A percentile compares a stretch with the other conserved stretches of the same genome.
These are phyloP conservation scores for Claviceps digitariae DNA, from an alignment of 2,329 filamentous ascomycete genomes.

Conservation along the genomic window DNA sequence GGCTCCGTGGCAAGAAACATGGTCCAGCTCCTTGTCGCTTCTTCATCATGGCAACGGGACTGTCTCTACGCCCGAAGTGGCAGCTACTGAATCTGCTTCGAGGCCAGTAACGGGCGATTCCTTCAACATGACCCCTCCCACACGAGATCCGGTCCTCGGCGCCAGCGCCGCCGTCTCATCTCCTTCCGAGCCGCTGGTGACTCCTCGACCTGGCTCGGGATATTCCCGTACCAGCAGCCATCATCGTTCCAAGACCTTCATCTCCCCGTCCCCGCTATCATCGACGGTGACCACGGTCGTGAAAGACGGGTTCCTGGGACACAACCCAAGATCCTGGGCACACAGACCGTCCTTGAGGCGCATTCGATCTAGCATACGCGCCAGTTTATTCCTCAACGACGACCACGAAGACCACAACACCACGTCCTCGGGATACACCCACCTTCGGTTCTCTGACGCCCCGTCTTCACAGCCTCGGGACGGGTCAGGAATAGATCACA, in stretches of 20 bases:
- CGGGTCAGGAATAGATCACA: conserved; percentile 8
- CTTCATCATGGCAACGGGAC: conserved; percentile 23
- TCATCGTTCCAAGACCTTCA: conserved; percentile 31
- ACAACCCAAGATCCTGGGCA: conserved; percentile 25
- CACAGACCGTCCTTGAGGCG: conserved; percentile 32
- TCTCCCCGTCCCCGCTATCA: conserved; percentile 46
- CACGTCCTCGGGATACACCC: conserved; percentile 9
- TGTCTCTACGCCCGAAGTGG: conserved; percentile 21
- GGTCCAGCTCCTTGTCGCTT: conserved; percentile 16
- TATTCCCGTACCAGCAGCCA: conserved; percentile 17
- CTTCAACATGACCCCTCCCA: conserved; percentile 20
- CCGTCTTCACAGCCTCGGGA: conserved; percentile 11
- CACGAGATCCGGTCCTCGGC: conserved; percentile 12
- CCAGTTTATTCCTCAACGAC: conserved; percentile 40
- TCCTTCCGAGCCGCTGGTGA: conserved; percentile 14
- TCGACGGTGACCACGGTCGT: conserved; percentile 46
- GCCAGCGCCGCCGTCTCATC: conserved; percentile 9
- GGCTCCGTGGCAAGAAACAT: conserved; percentile 29
- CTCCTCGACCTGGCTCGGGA: conserved; percentile 16
- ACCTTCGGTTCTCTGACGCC: conserved; percentile 14
- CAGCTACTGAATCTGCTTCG: conserved; percentile 14
- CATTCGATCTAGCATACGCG: conserved; percentile 35
- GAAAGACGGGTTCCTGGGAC: conserved; percentile 38
- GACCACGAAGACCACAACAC: conserved; percentile 20
- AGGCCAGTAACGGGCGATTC: conserved; percentile 15